These are phyloP conservation scores for Rhynchosporium agropyri DNA, from an alignment of 2,329 filamentous ascomycete species.

Conservation along the genomic window DNA sequence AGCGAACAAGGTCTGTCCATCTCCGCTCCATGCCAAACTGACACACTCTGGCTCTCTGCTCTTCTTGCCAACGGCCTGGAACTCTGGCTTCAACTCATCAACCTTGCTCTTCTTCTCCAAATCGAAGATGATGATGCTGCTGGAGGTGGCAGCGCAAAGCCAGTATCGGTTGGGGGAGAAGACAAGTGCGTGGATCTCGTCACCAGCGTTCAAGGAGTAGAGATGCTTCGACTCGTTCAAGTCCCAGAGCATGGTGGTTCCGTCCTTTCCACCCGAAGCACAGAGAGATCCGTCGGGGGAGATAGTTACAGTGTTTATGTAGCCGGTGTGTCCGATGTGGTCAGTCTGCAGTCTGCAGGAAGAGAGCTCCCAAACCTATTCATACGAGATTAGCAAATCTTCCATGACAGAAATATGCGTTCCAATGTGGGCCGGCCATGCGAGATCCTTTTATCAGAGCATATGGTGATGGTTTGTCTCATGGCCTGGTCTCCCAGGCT, in stretches of 20 bases:
- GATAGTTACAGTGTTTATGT: conserved; percentile 99
- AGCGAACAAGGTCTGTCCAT: conserved; percentile 98
- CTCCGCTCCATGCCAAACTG: conserved; percentile 94
- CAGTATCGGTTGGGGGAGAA: conserved; percentile 99
- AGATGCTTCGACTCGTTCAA: conserved; percentile 99
- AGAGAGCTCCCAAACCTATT: conserved; percentile 97
- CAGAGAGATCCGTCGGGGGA: conserved; percentile 98
- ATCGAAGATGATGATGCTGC: conserved; percentile 99
- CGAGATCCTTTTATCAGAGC: conserved; percentile 64
- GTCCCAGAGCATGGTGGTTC: conserved; percentile 99
- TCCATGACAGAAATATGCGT: conserved; percentile 16
- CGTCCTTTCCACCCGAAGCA: conserved; percentile 99
- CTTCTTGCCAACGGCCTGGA: conserved; percentile 96
- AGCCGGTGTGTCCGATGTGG: conserved; percentile 99
- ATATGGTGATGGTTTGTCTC: conserved; percentile 94
- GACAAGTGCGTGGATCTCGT: conserved; percentile 99
- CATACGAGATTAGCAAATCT: conserved; percentile 29
- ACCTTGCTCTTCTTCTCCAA: conserved; percentile 99
- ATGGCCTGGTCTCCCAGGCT: conserved; percentile 81
- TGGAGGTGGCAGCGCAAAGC: conserved; percentile 97
- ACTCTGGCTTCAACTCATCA: conserved; percentile 99
- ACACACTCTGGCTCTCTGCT: conserved; percentile 98
- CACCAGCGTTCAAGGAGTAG: conserved; percentile 98
- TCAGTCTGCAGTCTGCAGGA: conserved; percentile 99
- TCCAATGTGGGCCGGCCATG: conserved; percentile 29